A percentile compares a stretch with the other conserved stretches of the same genome.
Conservation (phyloP, 208 protist genomes). For the Leishmania guyanensis region DNA sequence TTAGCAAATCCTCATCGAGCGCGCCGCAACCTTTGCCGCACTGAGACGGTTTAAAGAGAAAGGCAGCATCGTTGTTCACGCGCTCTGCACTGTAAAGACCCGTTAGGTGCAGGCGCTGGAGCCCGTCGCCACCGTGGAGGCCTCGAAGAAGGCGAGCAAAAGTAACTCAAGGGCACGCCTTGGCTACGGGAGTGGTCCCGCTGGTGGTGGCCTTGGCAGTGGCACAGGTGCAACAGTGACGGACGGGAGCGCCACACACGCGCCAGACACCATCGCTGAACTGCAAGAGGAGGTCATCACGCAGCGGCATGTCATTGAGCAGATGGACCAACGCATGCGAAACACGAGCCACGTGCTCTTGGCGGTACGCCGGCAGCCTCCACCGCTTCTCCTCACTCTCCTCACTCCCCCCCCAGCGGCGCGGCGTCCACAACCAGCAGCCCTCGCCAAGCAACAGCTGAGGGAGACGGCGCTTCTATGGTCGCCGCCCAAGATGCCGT, state of each 20-base stretch:
- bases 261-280: conserved; percentile 9
- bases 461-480: background rate
- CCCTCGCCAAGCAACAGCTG: background rate
- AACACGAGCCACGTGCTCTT: conserved; percentile 39
- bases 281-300: conserved; percentile 31
- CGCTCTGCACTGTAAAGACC: conserved; percentile 39
- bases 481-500: conserved; percentile 15
- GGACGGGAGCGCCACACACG: background rate
- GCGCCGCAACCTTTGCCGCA: conserved; percentile 44
- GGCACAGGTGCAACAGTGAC: background rate
- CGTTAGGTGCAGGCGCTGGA: conserved; percentile 39
- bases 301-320: conserved; percentile 38
- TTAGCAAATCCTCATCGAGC: conserved; percentile 41
- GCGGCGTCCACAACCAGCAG: background rate
- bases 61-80: conserved; percentile 53
- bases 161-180: conserved; percentile 18
- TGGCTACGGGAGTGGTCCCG: background rate
- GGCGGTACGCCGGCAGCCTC: conserved; percentile 25
- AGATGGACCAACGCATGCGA: conserved; percentile 46
- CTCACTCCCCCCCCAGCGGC: too few relatives aligned
- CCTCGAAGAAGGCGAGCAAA: conserved; percentile 38
- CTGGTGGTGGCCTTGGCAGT: background rate
- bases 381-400: conserved; percentile 14
- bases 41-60: conserved; percentile 50
- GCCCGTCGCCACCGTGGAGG: conserved; percentile 38